Evolutionary conservation across 192 early-diverging fungal species (phyloP).

Genomic region (Coemansia guatemalensis): DNA sequence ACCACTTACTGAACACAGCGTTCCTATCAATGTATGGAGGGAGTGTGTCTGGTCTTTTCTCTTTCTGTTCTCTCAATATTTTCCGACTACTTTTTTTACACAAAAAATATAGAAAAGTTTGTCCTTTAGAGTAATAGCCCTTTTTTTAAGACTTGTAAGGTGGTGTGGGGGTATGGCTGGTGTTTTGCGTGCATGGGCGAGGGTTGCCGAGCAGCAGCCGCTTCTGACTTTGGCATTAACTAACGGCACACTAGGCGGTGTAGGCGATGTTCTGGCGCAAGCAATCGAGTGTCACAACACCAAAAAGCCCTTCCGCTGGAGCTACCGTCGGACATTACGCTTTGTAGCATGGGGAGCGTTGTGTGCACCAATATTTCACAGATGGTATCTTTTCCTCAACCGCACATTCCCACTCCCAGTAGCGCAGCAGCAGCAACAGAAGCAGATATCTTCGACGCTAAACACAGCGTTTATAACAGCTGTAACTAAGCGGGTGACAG

Average conservation of each 20-base stretch:
- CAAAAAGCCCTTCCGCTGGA: constrained; percentile 28
- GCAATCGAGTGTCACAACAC: constrained; percentile 37
- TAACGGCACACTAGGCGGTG: constrained; percentile 64
- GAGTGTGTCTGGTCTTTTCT: too few species aligned
- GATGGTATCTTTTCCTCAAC: constrained; percentile 71
- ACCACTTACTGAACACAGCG: too few species aligned
- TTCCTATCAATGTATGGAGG: too few species aligned
- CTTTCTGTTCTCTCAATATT: too few species aligned
- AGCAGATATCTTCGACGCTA: too few species aligned
- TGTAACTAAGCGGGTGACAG: constrained; percentile 56
- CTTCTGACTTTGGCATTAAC: constrained; percentile 65
- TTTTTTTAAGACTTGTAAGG: too few species aligned
- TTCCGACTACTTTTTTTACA: neutral
- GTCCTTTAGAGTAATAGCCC: too few species aligned
- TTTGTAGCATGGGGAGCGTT: constrained; percentile 69
- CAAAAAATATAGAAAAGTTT: too few species aligned
- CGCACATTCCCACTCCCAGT: constrained; percentile 56
- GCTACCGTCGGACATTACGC: constrained; percentile 52
- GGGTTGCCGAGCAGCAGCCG: constrained; percentile 55
- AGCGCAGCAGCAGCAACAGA: neutral
- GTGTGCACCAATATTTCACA: constrained; percentile 67
- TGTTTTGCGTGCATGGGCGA: constrained; percentile 39
- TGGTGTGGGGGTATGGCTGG: constrained; percentile 10
- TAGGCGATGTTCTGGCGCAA: constrained; percentile 69
- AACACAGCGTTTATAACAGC: constrained; percentile 7